These are phyloP conservation scores for Grigorovia transvaalensis DNA, from an alignment of 805 yeast species.

Conservation along the genomic window DNA sequence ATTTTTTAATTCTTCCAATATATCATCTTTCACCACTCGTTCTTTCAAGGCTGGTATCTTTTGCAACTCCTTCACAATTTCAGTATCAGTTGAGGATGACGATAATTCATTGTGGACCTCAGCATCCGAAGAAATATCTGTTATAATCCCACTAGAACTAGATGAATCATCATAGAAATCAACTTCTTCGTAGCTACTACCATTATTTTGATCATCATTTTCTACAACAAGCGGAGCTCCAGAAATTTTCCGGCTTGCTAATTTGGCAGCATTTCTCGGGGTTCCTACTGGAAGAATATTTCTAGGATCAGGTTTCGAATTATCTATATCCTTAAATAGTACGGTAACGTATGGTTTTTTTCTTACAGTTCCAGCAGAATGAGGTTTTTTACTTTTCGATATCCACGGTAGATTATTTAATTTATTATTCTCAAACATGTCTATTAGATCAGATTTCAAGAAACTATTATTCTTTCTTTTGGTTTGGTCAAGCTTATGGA, in stretches of 20 bases:
- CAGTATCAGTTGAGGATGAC: background rate
- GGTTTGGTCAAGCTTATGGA: constrained; percentile 12
- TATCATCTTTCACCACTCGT: background rate
- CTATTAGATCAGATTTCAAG: constrained; percentile 21
- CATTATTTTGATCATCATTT: constrained; percentile 1
- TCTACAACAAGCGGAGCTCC: constrained; percentile 2
- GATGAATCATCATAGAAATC: constrained; percentile 1
- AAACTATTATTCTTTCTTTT: constrained; percentile 14
- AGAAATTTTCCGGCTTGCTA: constrained; percentile 21
- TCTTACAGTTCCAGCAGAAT: constrained; percentile 2
- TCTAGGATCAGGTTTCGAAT: constrained; percentile 24
- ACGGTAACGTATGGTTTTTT: constrained; percentile 24
- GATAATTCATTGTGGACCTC: background rate
- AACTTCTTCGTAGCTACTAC: constrained; percentile 9
- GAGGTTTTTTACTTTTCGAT: background rate
- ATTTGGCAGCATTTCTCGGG: constrained; percentile 24
- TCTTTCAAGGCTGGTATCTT: constrained; percentile 1
- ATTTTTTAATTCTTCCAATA: background rate
- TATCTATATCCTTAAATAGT: constrained; percentile 22
- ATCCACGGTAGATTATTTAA: constrained; percentile 15
- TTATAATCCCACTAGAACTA: constrained; percentile 1
- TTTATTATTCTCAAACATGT: constrained; percentile 18
- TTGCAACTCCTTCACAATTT: no score
- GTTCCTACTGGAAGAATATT: constrained; percentile 20
- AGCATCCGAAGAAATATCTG: background rate